These are phyloP conservation scores for Sarcocystis neurona DNA, from an alignment of 169 alveolate genomes.

Conservation along the genomic window DNA sequence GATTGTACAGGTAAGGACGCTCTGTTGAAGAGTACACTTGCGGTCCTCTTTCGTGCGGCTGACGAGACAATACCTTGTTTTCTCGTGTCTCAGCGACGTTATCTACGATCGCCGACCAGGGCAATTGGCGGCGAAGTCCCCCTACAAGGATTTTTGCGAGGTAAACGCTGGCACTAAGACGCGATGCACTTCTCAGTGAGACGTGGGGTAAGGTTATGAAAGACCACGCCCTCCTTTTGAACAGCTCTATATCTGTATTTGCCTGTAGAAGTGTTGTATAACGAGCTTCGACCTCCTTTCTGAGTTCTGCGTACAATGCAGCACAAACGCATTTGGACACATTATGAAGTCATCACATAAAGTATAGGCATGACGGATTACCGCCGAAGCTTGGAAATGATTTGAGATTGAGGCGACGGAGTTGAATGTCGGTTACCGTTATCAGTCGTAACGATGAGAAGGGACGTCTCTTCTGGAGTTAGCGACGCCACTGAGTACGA, in stretches of 20 bases:
- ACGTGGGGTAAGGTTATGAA: neutral
- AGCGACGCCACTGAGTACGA: neutral
- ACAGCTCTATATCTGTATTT: neutral
- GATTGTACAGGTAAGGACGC: conserved; percentile 26
- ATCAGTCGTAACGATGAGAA: neutral
- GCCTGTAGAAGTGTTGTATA: neutral
- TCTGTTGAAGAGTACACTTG: neutral
- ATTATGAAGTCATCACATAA: too few relatives aligned
- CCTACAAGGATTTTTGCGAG: neutral
- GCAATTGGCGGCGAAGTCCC: neutral
- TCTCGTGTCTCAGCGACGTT: neutral
- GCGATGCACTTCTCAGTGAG: neutral
- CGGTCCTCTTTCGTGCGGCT: neutral
- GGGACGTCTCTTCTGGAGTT: neutral
- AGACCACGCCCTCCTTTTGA: neutral
- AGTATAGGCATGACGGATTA: too few relatives aligned
- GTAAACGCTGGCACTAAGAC: neutral
- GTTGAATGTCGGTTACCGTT: neutral
- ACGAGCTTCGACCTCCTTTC: too few relatives aligned
- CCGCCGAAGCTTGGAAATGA: too few relatives aligned
- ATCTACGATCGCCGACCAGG: neutral
- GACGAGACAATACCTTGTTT: neutral
- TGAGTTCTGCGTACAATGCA: too few relatives aligned
- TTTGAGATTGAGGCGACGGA: too few relatives aligned
- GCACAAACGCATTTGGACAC: too few relatives aligned